Evolutionary conservation across 1,139 yeast species (phyloP).

Genomic region (Kazachstania sp.): DNA sequence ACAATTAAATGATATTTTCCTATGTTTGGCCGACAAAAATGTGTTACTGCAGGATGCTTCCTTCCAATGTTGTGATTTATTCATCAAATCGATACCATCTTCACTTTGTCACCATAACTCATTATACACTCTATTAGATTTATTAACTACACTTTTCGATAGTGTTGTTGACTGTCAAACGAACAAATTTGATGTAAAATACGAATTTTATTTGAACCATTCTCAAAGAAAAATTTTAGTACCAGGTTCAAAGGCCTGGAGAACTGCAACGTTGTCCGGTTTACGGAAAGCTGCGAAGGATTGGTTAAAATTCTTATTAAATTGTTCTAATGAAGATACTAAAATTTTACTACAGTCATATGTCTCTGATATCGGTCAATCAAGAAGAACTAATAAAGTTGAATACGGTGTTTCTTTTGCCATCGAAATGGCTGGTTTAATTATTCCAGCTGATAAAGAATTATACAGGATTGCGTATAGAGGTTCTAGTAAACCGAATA

Average conservation of each 20-base stretch:
- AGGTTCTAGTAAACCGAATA: slow-evolving; percentile 39
- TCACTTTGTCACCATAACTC: slow-evolving; percentile 68
- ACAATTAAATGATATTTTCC: slow-evolving; percentile 62
- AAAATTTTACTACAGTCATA: slow-evolving; percentile 73
- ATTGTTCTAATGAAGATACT: slow-evolving; percentile 59
- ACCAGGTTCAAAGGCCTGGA: slow-evolving; percentile 74
- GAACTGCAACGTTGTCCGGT: slow-evolving; percentile 56
- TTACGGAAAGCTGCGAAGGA: slow-evolving; percentile 50
- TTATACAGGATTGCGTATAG: slow-evolving; percentile 26
- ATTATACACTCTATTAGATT: slow-evolving; percentile 70
- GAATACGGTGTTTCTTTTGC: slow-evolving; percentile 87
- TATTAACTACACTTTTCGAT: slow-evolving; percentile 67
- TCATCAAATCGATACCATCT: slow-evolving; percentile 67
- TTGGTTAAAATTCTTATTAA: slow-evolving; percentile 56
- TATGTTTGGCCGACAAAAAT: slow-evolving; percentile 71
- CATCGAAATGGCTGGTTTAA: slow-evolving; percentile 72
- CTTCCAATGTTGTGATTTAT: slow-evolving; percentile 62
- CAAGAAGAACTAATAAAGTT: slow-evolving; percentile 34
- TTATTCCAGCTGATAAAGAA: slow-evolving; percentile 58
- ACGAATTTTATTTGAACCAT: slow-evolving; percentile 55
- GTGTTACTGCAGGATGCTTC: slow-evolving; percentile 74
- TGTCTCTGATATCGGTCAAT: slow-evolving; percentile 40
- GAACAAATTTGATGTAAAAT: slow-evolving; percentile 76
- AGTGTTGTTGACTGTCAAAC: slow-evolving; percentile 82
- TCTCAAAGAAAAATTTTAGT: slow-evolving; percentile 53